Conservation (phyloP, 164 flowering plant genomes). For the Platanus orientalis region DNA sequence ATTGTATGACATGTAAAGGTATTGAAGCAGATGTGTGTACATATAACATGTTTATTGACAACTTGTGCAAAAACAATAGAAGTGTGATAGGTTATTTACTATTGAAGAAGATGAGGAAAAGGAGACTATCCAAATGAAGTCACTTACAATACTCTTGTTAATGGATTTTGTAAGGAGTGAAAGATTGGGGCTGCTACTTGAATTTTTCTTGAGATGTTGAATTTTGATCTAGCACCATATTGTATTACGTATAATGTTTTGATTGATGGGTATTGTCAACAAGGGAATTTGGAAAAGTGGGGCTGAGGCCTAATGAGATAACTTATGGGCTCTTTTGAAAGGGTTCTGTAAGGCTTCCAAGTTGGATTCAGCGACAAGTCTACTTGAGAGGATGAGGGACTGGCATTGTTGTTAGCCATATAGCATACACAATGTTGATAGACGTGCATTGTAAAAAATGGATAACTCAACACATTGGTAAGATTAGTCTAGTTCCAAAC, state of each 20-base stretch:
- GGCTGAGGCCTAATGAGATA: slow-evolving; percentile 54
- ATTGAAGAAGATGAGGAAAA: slow-evolving; percentile 71
- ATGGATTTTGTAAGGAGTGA: too few relatives aligned
- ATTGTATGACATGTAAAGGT: slow-evolving; percentile 58
- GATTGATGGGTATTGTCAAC: too few relatives aligned
- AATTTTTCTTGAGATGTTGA: too few relatives aligned
- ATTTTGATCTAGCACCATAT: too few relatives aligned
- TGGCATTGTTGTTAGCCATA: slow-evolving; percentile 33
- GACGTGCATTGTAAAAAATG: too few relatives aligned
- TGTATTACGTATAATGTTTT: too few relatives aligned
- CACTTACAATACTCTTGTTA: too few relatives aligned
- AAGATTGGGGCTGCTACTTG: too few relatives aligned
- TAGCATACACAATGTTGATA: too few relatives aligned
- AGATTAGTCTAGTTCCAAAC: too few relatives aligned
- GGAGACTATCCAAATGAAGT: slow-evolving; percentile 58
- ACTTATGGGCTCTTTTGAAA: slow-evolving; percentile 68
- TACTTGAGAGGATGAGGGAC: slow-evolving; percentile 47
- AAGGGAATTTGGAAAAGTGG: slow-evolving; percentile 40
- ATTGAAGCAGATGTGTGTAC: slow-evolving; percentile 63
- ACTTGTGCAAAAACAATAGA: slow-evolving; percentile 52
- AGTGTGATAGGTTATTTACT: slow-evolving; percentile 69
- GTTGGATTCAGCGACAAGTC: slow-evolving; percentile 51
- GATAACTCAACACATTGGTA: slow-evolving; percentile 47
- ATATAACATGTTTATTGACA: too few relatives aligned
- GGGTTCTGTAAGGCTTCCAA: slow-evolving; percentile 57